phyloP scores from a whole-genome alignment of 1,284 basidiomycete genomes.

The Agroathelia rolfsii region DNA sequence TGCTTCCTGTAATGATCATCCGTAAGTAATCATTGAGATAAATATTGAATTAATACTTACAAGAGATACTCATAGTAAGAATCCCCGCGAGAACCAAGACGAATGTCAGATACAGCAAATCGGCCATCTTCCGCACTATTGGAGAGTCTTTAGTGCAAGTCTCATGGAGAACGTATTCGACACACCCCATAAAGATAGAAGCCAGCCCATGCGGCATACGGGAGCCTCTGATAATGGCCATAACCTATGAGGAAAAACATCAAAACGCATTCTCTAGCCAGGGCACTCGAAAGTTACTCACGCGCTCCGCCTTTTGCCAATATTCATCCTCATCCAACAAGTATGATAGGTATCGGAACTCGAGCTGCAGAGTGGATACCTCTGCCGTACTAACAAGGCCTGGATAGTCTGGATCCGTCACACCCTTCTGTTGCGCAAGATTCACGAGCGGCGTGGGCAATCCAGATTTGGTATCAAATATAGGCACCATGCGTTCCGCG shows the following conservation, averaged over 20 bases:
- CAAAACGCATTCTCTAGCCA: slow-evolving; percentile 1
- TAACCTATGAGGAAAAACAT: slow-evolving; percentile 40
- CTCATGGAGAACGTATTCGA: slow-evolving; percentile 7
- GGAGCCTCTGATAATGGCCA: slow-evolving; percentile 59
- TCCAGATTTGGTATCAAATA: slow-evolving; percentile 75
- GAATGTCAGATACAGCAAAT: slow-evolving; percentile 70
- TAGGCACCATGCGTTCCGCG: slow-evolving; percentile 78
- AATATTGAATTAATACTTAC: slow-evolving; percentile 30
- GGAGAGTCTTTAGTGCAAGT: slow-evolving; percentile 5
- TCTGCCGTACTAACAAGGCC: slow-evolving; percentile 78
- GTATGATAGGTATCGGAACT: slow-evolving; percentile 82
- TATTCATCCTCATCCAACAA: slow-evolving; percentile 71
- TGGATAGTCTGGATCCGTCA: slow-evolving; percentile 55
- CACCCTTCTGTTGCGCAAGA: slow-evolving; percentile 54
- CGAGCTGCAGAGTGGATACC: slow-evolving; percentile 76
- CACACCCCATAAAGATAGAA: slow-evolving; percentile 78
- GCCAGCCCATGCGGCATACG: slow-evolving; percentile 63
- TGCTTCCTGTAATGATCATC: slow-evolving; percentile 49
- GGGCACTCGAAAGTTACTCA: slow-evolving; percentile 22
- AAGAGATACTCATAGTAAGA: slow-evolving; percentile 92
- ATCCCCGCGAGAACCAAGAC: slow-evolving; percentile 88
- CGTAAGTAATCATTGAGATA: slow-evolving; percentile 1
- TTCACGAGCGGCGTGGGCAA: slow-evolving; percentile 79
- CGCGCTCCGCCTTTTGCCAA: slow-evolving; percentile 77
- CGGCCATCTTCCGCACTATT: slow-evolving; percentile 54